Conservation (phyloP, 257 asterid genomes). For the Sherardia arvensis region DNA sequence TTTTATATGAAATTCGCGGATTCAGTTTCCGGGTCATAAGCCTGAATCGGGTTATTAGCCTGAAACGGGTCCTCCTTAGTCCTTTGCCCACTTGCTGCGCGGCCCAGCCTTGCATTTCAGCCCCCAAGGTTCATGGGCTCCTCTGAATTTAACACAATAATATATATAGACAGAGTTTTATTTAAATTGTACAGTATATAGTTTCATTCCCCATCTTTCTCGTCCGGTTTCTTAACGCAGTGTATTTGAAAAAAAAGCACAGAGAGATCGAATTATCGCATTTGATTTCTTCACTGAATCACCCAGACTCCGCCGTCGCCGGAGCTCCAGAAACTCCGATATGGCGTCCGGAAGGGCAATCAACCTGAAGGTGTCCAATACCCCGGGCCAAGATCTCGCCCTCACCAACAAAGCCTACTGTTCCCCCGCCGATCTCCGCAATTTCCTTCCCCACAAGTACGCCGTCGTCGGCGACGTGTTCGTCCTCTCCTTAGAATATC, state of each 20-base stretch:
- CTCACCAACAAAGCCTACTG: slow-evolving; percentile 69
- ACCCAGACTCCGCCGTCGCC: not conserved
- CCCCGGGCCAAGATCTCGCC: slow-evolving; percentile 80
- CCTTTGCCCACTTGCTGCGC: no score
- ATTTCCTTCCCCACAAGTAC: slow-evolving; percentile 59
- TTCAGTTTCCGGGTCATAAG: no score
- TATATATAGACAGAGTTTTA: no score
- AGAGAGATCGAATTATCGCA: not conserved
- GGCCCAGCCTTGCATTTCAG: no score
- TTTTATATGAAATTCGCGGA: no score
- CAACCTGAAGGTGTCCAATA: slow-evolving; percentile 66
- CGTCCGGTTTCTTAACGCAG: not conserved
- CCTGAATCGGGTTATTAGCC: no score
- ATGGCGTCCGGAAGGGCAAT: slow-evolving; percentile 46
- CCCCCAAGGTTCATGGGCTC: no score
- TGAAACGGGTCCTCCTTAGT: no score
- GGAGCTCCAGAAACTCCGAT: not conserved
- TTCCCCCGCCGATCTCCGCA: slow-evolving; percentile 60
- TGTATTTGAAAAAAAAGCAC: no score
- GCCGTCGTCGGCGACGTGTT: slow-evolving; percentile 54
- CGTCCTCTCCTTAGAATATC: slow-evolving; percentile 80
- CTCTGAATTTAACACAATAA: no score
- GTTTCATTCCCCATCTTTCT: not conserved
- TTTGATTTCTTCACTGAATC: not conserved
- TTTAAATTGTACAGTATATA: no score